Percentiles rank a stretch among this genome's conserved stretches.
Evolutionary conservation across 371 early-diverging fungal species (phyloP).

Genomic region (Blakeslea trispora): DNA sequence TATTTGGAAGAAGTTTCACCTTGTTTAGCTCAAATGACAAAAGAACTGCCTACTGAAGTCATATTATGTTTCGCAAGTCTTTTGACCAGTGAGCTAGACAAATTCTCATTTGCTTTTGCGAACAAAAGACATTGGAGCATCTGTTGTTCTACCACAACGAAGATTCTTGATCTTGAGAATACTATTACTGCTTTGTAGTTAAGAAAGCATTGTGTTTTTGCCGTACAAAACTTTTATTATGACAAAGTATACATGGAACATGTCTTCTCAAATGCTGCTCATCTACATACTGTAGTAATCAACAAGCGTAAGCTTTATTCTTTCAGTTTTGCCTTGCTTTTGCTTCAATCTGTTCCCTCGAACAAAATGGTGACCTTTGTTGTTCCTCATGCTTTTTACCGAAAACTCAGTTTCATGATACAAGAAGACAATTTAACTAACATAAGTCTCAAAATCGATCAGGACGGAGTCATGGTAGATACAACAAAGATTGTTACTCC

Average conservation of each 20-base stretch:
- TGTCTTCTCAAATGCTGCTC: constrained; percentile 13
- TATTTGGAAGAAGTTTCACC: too few species aligned
- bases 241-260: constrained; percentile 12
- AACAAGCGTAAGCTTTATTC: constrained; percentile 9
- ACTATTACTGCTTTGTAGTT: constrained; percentile 4
- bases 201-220: constrained; percentile 17
- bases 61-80: constrained; percentile 10
- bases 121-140: constrained; percentile 16
- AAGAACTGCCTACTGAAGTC: constrained; percentile 13
- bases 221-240: constrained; percentile 10
- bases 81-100: constrained; percentile 12
- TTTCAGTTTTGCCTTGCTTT: constrained; percentile 11
- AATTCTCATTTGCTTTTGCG: constrained; percentile 20
- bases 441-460: constrained; percentile 12
- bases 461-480: constrained; percentile 8
- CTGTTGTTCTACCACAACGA: constrained; percentile 11
- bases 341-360: constrained; percentile 8
- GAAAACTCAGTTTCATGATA: constrained; percentile 12
- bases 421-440: constrained; percentile 14
- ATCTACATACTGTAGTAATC: constrained; percentile 10
- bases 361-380: constrained; percentile 12
- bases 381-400: constrained; percentile 15
- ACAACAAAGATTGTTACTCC: constrained; percentile 9
- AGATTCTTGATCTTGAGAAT: constrained; percentile 8
- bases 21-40: constrained; percentile 2